Evolutionary conservation across 2,329 filamentous ascomycete species (phyloP), one percentile per base, ranked within the genome.

Genomic region (Trichocomaceae sp.): DNA sequence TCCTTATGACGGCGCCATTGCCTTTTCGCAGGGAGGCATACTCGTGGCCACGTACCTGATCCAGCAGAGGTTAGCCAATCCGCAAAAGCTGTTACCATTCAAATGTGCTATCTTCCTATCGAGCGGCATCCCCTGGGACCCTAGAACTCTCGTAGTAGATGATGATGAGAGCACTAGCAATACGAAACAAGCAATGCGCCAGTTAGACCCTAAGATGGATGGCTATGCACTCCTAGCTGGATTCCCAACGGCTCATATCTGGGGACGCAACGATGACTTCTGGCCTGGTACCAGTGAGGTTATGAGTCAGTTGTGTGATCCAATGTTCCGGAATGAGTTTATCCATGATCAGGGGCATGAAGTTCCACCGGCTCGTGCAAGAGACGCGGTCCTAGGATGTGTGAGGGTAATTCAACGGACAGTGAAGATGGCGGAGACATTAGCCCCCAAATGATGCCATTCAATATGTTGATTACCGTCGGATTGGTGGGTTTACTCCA

Each of bases 21-120:
- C 63, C 4, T 66, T 61, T 45, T 63, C 60, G 2, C 63, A 65
- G 48, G 64, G 64, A 22, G 63, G 59, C 5, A 55, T 58, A 15
- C 58, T 65, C 9, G 64, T 61, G 1, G 62, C 62, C 12, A 61
- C 61, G 7, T 58, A 64, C 20, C 48, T 66, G 46, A 33, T 47
- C 13, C 46, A 6, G 56, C 52, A 31, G 23, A 26, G 23, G 23
- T 26, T 26, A 26, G 23, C 23, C 7, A 49, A 59, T 35, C 42
- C 37, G 12, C 61, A 62, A 8, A 56, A 60, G 17, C 52, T 29
- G 5, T 61, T 58, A 31, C 57, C 57, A 19, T 37, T 66, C 22
- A 63, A 64, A 50, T 66, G 57, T 39, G 64, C 60, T 1, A 44
- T 66, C 1, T 56, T 66, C 15, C 55, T 65, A 19, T 55, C 7